These are phyloP conservation scores for Adansonia madagascariensis DNA, from an alignment of 441 rosid genomes.

Conservation along the genomic window DNA sequence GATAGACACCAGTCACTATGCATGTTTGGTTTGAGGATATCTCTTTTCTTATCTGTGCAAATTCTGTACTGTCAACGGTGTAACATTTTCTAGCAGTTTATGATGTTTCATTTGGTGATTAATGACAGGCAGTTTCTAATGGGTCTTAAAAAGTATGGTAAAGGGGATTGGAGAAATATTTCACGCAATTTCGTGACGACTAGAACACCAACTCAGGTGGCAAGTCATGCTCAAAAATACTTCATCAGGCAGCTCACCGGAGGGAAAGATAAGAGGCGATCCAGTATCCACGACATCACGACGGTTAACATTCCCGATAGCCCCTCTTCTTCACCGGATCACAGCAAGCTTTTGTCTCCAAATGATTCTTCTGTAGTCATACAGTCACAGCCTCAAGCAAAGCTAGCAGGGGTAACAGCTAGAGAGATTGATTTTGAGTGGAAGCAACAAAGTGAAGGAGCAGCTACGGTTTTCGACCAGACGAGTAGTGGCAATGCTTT, in stretches of 20 bases:
- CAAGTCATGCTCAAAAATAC: slow-evolving; percentile 96
- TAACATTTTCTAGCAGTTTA: too few species aligned
- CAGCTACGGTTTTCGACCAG: slow-evolving; percentile 39
- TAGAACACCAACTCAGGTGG: slow-evolving; percentile 92
- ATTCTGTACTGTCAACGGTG: too few species aligned
- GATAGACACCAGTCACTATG: too few species aligned
- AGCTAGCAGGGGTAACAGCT: slow-evolving; percentile 30
- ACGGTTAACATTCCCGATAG: slow-evolving; percentile 61
- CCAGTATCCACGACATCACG: slow-evolving; percentile 95
- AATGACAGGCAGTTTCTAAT: slow-evolving; percentile 76
- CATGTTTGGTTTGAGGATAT: too few species aligned
- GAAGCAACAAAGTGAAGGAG: slow-evolving; percentile 41
- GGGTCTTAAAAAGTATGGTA: slow-evolving; percentile 91
- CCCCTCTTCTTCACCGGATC: slow-evolving; percentile 44
- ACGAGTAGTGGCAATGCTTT: slow-evolving; percentile 38
- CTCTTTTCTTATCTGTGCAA: too few species aligned
- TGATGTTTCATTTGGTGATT: too few species aligned
- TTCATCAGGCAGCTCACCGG: slow-evolving; percentile 85
- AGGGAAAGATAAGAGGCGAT: slow-evolving; percentile 87
- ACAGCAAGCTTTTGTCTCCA: slow-evolving; percentile 48
- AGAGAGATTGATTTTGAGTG: slow-evolving; percentile 42
- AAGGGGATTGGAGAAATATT: slow-evolving; percentile 97
- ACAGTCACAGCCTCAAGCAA: slow-evolving; percentile 44
- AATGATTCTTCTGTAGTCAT: slow-evolving; percentile 39
- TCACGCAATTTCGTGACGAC: slow-evolving; percentile 83